phyloP scores from a whole-genome alignment of 2,329 filamentous ascomycete species.

The Metarhizium rileyi region DNA sequence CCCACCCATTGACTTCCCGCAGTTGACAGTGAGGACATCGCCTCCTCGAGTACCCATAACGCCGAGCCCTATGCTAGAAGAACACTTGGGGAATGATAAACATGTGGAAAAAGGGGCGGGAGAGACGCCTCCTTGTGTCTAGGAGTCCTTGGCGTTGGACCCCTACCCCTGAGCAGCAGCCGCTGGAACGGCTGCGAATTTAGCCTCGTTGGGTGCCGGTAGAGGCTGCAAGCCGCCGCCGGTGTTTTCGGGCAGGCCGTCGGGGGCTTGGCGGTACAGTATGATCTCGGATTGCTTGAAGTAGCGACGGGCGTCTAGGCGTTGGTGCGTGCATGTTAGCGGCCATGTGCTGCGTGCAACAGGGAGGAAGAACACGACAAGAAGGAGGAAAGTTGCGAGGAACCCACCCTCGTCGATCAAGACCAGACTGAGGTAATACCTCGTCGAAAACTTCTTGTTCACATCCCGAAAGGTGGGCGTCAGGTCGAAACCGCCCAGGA shows the following conservation, averaged over 20 bases:
- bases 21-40: conserved; percentile 1
- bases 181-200: conserved; percentile 30
- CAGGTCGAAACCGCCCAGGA: conserved; percentile 93
- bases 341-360: neutral
- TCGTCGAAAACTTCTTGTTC: conserved; percentile 98
- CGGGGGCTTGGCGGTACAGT: conserved; percentile 73
- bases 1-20: conserved; percentile 4
- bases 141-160: neutral
- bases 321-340: no score
- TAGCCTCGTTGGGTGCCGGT: conserved; percentile 34
- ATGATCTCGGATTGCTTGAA: conserved; percentile 99
- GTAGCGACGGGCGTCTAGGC: conserved; percentile 86
- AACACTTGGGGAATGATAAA: conserved; percentile 7
- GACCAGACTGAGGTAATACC: conserved; percentile 94
- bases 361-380: neutral
- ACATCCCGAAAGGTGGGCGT: conserved; percentile 98
- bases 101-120: neutral
- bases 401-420: conserved; percentile 81
- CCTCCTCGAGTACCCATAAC: conserved; percentile 19
- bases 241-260: conserved; percentile 28
- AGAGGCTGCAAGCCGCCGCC: conserved; percentile 29
- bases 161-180: neutral
- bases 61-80: conserved; percentile 31
- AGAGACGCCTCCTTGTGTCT: neutral
- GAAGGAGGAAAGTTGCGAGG: neutral